phyloP scores from a whole-genome alignment of 2,329 filamentous ascomycete genomes.

The Coleophoma cylindrospora region DNA sequence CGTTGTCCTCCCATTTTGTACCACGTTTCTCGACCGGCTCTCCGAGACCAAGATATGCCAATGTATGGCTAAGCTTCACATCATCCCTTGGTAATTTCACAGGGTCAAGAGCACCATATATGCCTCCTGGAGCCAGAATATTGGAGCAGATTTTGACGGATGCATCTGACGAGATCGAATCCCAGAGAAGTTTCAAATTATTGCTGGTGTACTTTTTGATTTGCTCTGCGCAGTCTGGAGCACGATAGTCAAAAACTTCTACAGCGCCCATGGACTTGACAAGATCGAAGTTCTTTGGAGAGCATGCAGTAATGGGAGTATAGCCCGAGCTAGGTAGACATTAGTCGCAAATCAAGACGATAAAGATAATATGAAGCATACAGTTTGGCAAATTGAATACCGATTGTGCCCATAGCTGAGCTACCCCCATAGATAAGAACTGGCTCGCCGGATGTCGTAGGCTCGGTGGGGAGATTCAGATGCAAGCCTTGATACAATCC shows the following conservation, averaged over 20 bases:
- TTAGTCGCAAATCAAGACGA: too few relatives aligned
- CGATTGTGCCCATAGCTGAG: slow-evolving; percentile 39
- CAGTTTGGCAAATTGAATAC: slow-evolving; percentile 39
- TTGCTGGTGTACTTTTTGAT: slow-evolving; percentile 38
- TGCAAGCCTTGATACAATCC: slow-evolving; percentile 31
- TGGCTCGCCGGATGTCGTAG: slow-evolving; percentile 28
- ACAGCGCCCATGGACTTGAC: slow-evolving; percentile 32
- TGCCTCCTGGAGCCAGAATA: neutral
- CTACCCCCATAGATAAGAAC: slow-evolving; percentile 42
- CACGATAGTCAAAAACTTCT: slow-evolving; percentile 32
- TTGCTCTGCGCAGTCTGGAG: slow-evolving; percentile 29
- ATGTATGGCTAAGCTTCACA: too few relatives aligned
- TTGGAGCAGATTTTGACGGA: neutral
- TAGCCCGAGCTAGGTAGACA: slow-evolving; percentile 20
- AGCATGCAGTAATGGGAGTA: slow-evolving; percentile 31
- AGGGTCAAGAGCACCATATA: neutral
- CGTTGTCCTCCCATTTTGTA: too few relatives aligned
- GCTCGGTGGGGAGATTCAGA: slow-evolving; percentile 36
- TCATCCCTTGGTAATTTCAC: too few relatives aligned
- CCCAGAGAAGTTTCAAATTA: slow-evolving; percentile 36
- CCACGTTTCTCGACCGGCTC: too few relatives aligned
- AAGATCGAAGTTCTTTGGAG: slow-evolving; percentile 28
- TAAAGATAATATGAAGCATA: neutral
- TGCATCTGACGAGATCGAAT: slow-evolving; percentile 31
- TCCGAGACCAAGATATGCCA: too few relatives aligned